A percentile compares a stretch with the other conserved stretches of the same genome.
These are phyloP conservation scores for Ogataea thermomethanolica DNA, from an alignment of 805 yeast genomes.

Conservation along the genomic window DNA sequence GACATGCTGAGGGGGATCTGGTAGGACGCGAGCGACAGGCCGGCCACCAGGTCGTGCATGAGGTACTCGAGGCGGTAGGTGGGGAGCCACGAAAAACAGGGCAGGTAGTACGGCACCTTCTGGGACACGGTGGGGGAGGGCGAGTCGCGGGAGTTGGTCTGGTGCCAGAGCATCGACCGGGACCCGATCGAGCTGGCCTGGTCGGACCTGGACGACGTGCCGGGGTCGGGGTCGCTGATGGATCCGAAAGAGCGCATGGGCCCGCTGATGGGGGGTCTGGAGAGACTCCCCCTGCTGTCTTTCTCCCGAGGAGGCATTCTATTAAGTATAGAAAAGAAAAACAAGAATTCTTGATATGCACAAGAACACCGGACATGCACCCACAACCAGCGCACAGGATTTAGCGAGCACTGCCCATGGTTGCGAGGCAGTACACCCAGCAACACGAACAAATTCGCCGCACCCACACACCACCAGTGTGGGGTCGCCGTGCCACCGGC, in stretches of 20 bases:
- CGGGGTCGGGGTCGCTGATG: background rate
- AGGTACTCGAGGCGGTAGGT: constrained; percentile 40
- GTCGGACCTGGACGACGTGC: background rate
- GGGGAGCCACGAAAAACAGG: constrained; percentile 66
- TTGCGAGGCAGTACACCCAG: too few relatives aligned
- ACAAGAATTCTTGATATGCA: background rate
- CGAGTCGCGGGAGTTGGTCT: background rate
- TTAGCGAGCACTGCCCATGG: too few relatives aligned
- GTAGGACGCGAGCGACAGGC: constrained; percentile 82
- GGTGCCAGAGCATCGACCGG: background rate
- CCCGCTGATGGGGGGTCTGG: background rate
- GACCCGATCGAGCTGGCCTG: background rate
- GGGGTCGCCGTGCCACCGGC: too few relatives aligned
- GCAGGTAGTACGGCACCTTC: constrained; percentile 59
- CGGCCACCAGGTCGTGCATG: constrained; percentile 71
- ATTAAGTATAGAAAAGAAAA: too few relatives aligned
- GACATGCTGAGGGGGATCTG: constrained; percentile 85
- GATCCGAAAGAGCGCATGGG: background rate
- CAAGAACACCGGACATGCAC: background rate
- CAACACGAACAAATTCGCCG: background rate
- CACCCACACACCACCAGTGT: background rate
- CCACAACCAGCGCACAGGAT: too few relatives aligned
- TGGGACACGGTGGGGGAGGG: constrained; percentile 13
- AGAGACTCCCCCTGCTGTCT: background rate
- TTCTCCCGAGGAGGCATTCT: too few relatives aligned